Percentiles rank a stretch among this genome's conserved stretches.
Evolutionary conservation across 2,329 filamentous ascomycete genomes (phyloP).

Genomic region (Fusarium brevicatenulatum): DNA sequence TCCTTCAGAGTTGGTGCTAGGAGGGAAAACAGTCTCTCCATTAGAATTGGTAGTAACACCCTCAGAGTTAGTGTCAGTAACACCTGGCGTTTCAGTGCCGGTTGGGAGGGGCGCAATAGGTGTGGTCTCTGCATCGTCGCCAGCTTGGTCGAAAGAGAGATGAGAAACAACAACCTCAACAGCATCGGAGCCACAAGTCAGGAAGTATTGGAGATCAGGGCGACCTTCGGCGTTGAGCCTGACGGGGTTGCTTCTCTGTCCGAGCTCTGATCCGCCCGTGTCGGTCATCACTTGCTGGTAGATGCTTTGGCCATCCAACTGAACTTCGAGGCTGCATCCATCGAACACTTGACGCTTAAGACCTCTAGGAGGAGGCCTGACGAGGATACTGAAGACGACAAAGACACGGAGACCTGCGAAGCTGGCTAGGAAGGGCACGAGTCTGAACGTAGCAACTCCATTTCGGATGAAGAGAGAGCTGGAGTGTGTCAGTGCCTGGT

Average conservation of each 20-base stretch:
- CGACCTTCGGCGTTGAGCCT: neutral
- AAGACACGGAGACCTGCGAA: neutral
- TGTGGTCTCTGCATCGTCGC: slow-evolving; percentile 48
- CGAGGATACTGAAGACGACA: slow-evolving; percentile 9
- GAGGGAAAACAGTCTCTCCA: neutral
- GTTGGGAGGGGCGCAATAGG: neutral
- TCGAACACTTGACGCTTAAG: slow-evolving; percentile 5
- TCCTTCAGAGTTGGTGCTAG: neutral
- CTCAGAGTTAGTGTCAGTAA: neutral
- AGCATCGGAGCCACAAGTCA: neutral
- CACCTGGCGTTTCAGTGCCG: neutral
- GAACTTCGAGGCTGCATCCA: slow-evolving; percentile 8
- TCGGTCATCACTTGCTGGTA: neutral
- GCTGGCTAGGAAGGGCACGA: neutral
- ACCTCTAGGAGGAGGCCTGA: neutral
- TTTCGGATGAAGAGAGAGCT: neutral
- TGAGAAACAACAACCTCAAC: neutral
- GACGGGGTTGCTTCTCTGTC: neutral
- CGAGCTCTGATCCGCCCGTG: neutral
- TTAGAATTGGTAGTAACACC: neutral
- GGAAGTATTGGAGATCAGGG: neutral
- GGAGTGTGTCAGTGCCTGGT: fast-evolving
- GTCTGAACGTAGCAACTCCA: neutral
- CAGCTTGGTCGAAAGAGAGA: neutral
- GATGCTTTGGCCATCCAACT: neutral